Evolutionary conservation across 225 moss, liverwort and hornwort genomes (phyloP).

Genomic region (Asterella californica): DNA sequence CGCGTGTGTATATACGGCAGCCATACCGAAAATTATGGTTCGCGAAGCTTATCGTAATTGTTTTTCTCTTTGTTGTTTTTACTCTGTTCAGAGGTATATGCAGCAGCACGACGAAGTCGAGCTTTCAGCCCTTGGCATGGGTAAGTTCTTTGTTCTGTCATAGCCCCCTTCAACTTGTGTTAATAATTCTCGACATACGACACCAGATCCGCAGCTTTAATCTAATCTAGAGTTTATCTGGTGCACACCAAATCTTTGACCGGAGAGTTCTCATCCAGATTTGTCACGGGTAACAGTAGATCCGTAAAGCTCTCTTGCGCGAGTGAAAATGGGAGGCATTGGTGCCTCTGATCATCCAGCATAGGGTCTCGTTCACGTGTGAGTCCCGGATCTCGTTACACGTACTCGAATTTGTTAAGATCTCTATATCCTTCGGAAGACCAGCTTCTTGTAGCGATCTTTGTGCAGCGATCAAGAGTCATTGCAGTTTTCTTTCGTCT

Average conservation of each 20-base stretch:
- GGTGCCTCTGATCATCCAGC: not conserved
- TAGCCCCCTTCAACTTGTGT: not conserved
- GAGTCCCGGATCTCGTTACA: not conserved
- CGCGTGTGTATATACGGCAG: not conserved
- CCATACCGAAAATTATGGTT: too few species aligned
- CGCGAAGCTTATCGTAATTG: not conserved
- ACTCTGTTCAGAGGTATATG: constrained; percentile 47
- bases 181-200: not conserved
- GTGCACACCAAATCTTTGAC: not conserved
- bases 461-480: not conserved
- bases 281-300: not conserved
- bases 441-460: not conserved
- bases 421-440: not conserved
- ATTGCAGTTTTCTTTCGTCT: not conserved
- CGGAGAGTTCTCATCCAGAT: not conserved
- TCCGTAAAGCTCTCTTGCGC: not conserved
- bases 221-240: not conserved
- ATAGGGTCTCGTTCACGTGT: not conserved
- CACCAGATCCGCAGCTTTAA: not conserved
- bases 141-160: constrained; percentile 17
- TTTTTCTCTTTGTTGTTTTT: not conserved
- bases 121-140: constrained; percentile 54
- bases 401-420: not conserved
- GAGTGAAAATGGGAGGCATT: not conserved
- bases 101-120: constrained; percentile 62